Base-by-base conservation (phyloP, 2,329 filamentous ascomycete species). In the Taxawa tesnikishii region DNA sequence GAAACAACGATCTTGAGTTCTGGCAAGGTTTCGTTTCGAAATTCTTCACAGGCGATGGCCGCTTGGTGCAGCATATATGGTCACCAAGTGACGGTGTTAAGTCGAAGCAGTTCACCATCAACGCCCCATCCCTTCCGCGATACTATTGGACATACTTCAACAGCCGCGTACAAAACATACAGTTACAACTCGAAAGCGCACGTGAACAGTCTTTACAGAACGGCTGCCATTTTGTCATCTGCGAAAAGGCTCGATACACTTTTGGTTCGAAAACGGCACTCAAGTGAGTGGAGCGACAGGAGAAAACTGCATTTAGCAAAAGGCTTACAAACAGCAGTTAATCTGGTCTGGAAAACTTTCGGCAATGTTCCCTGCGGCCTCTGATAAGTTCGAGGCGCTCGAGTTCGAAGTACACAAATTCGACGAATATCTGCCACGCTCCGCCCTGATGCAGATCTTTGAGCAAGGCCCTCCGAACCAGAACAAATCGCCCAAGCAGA, bases 131-230 rank as follows among this genome's bases (percentile, higher is more conserved):
- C 1, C 66, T 98, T 28, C 75, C 88, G 19, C 76, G 88, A 47
- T 96, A 90, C 55, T 94, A 94, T 53, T 75, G 81, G 46, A 87
- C 83, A 0, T 80, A 93, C 47, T 94, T 90, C 51, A 78, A 79
- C 36, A 88, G 83, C 38, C 87, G 85, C 5, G 77, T 94, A 34
- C 79, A 73, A 44, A 83, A 77, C 33, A 83, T 96, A 45, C 84
- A 94, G 53, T 70, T 96, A 51, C 74, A 85, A 14, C 70, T 93
- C 46, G 85, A 93, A 45, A 77, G 74, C 23, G 61, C 70, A 11
- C 62, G 59, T 16, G 73, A 79, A 43, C 65, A 59, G 23, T 58
- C 63, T 27, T 54, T 81, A 21, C 64, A 69, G 2, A 72, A 70
- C 35, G 75, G 78, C 29, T 74, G 73, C 28, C 75, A 81, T 46